Percentiles rank a stretch among this genome's conserved stretches.
phyloP scores from a whole-genome alignment of 1,139 yeast genomes.

The Chernovozyma aurita region DNA sequence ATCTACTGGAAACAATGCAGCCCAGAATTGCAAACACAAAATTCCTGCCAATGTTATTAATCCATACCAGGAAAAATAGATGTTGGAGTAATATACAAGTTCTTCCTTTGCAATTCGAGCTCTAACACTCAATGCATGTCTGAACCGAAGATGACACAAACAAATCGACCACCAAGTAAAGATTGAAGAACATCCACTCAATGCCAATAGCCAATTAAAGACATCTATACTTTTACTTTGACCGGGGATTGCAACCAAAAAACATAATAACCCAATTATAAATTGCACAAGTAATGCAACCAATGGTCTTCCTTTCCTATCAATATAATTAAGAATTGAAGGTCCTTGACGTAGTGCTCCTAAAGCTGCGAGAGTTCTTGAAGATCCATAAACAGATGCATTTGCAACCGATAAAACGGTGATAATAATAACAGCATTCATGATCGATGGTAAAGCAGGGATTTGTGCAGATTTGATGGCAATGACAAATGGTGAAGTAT shows the following conservation, averaged over 20 bases:
- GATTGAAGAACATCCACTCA: conserved; percentile 21
- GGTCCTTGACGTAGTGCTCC: conserved; percentile 35
- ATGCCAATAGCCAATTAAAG: conserved; percentile 21
- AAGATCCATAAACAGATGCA: conserved; percentile 33
- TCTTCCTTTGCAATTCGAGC: conserved; percentile 29
- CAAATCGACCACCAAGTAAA: conserved; percentile 28
- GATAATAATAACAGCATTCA: conserved; percentile 29
- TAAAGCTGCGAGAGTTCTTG: conserved; percentile 31
- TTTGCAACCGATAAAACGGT: conserved; percentile 32
- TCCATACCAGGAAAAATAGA: conserved; percentile 30
- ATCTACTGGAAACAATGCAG: conserved; percentile 35
- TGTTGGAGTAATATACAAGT: conserved; percentile 22
- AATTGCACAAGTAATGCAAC: conserved; percentile 24
- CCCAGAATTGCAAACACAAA: conserved; percentile 35
- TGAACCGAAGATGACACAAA: conserved; percentile 27
- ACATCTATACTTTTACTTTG: conserved; percentile 13
- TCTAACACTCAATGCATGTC: conserved; percentile 23
- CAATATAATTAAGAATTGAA: conserved; percentile 25
- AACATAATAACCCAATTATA: conserved; percentile 26
- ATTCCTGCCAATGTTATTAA: conserved; percentile 21
- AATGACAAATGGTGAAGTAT: conserved; percentile 38
- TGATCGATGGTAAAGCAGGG: conserved; percentile 28
- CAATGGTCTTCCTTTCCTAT: conserved; percentile 31
- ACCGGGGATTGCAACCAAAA: conserved; percentile 28
- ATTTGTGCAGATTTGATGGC: conserved; percentile 31